Percentiles rank a stretch among this genome's conserved stretches.
These are phyloP conservation scores for Zygnema cylindricum DNA, from an alignment of 139 green algal species.

Conservation along the genomic window DNA sequence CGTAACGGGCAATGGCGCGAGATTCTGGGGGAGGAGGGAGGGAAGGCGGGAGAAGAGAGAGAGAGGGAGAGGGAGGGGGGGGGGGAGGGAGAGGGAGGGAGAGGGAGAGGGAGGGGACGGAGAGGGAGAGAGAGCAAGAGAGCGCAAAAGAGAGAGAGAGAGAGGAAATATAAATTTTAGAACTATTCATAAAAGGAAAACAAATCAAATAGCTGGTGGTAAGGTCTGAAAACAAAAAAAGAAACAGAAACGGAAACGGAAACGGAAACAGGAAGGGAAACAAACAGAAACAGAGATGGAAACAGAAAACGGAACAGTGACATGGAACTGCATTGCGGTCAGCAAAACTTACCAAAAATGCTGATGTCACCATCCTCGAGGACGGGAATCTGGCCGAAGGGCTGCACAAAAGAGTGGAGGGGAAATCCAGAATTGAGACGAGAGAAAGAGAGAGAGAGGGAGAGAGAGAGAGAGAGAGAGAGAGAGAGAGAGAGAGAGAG, in stretches of 20 bases:
- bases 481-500: not conserved
- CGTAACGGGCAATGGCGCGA: no score
- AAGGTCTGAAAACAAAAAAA: not conserved
- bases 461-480: not conserved
- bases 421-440: not conserved
- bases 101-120: not conserved
- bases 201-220: not conserved
- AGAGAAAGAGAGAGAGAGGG: not conserved
- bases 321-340: not conserved
- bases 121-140: not conserved
- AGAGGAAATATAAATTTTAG: not conserved
- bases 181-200: not conserved
- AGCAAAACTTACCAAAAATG: not conserved
- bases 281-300: not conserved
- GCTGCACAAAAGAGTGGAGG: no score
- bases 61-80: not conserved
- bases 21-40: no score
- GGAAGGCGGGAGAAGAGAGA: not conserved
- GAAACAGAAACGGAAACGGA: constrained; percentile 3
- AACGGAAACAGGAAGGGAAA: not conserved
- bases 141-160: no score
- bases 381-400: no score
- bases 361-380: no score
- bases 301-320: not conserved
- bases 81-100: not conserved